A percentile compares a stretch with the other conserved stretches of the same genome.
Evolutionary conservation across 768 basidiomycete species (phyloP).

Genomic region (Royoungia palumana): DNA sequence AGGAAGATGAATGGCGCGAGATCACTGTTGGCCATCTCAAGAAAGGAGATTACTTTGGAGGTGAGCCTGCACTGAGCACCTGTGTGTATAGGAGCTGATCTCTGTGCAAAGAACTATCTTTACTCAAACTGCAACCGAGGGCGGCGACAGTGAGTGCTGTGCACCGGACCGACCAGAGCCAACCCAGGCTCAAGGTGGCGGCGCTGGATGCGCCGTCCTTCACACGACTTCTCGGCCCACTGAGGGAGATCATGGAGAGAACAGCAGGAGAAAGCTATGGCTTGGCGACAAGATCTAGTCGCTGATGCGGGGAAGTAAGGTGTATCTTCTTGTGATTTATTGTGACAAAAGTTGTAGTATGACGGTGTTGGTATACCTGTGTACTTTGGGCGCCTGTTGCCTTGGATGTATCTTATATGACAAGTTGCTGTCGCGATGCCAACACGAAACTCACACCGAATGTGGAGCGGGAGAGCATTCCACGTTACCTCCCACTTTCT

Average conservation of each 20-base stretch:
- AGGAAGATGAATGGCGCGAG: conserved; percentile 57
- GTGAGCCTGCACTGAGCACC: conserved; percentile 42
- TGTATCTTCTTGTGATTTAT: background rate
- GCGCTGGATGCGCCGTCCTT: conserved; percentile 92
- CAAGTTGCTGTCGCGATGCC: conserved; percentile 29
- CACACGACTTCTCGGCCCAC: conserved; percentile 87
- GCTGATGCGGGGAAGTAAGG: conserved; percentile 17
- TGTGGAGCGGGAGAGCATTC: conserved; percentile 16
- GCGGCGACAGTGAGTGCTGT: conserved; percentile 95
- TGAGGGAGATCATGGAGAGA: conserved; percentile 91
- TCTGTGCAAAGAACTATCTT: conserved; percentile 68
- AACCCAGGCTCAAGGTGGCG: conserved; percentile 83
- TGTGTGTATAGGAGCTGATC: conserved; percentile 3
- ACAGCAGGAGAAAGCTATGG: conserved; percentile 77
- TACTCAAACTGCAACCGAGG: conserved; percentile 84
- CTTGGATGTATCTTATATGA: conserved; percentile 1
- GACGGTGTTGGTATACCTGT: conserved; percentile 2
- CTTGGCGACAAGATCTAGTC: conserved; percentile 30
- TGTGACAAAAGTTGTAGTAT: conserved; percentile 4
- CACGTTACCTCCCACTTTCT: background rate
- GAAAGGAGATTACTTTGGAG: conserved; percentile 98
- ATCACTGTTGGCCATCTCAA: conserved; percentile 70
- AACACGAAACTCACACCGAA: conserved; percentile 10
- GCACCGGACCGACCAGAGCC: conserved; percentile 38
- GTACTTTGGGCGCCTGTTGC: background rate